phyloP scores from a whole-genome alignment of 2,329 filamentous ascomycete genomes.

The Tolypocladium cylindrosporum region DNA sequence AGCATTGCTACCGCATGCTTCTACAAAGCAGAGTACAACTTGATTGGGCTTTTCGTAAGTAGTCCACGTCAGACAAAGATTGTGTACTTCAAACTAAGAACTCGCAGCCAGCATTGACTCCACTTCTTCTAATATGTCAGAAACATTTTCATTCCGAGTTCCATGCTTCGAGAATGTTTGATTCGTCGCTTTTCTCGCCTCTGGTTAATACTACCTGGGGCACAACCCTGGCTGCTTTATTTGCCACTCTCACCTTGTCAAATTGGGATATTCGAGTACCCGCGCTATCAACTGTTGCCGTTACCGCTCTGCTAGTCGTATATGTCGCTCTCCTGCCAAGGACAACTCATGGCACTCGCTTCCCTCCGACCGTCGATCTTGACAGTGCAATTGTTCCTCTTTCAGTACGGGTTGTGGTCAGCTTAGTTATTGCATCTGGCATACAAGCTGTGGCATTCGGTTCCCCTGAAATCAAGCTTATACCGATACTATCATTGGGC shows the following conservation, averaged over 20 bases:
- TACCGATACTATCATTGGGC: background rate
- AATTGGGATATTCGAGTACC: background rate
- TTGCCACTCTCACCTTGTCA: background rate
- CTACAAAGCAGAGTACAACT: too few species aligned
- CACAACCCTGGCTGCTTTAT: too few species aligned
- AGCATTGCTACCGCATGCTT: too few species aligned
- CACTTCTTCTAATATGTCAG: too few species aligned
- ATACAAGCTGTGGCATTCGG: background rate
- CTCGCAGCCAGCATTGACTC: too few species aligned
- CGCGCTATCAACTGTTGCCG: background rate
- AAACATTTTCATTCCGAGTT: too few species aligned
- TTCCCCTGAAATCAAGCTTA: rapidly evolving
- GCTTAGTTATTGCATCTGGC: background rate
- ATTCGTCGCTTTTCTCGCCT: too few species aligned
- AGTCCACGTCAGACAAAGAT: too few species aligned
- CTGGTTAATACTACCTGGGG: too few species aligned
- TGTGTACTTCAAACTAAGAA: too few species aligned
- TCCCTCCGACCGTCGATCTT: background rate
- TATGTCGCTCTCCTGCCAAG: background rate
- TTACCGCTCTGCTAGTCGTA: background rate
- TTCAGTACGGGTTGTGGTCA: background rate
- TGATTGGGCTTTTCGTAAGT: too few species aligned
- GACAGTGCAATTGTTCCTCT: background rate
- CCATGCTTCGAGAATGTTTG: background rate
- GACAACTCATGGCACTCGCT: background rate